Base-by-base conservation (phyloP, 2,329 filamentous ascomycete genomes). In the Akanthomyces lecanii region DNA sequence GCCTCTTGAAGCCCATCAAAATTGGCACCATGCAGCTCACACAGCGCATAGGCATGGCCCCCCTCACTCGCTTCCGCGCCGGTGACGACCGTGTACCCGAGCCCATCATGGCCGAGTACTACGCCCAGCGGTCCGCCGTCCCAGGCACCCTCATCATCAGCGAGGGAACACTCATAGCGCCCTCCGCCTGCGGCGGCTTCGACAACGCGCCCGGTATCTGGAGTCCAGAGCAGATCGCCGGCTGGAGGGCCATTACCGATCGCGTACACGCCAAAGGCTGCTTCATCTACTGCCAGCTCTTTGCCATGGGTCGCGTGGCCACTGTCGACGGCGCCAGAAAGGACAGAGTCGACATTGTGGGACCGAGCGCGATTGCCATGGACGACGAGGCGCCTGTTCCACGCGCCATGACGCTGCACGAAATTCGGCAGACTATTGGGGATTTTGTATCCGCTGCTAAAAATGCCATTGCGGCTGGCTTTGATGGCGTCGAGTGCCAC, bases 401-500 rank as follows among this genome's bases (percentile, higher is more conserved):
- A 1, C 83, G 82, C 57, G 86, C 80, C 23, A 83, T 92, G 83
- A 87, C 82, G 0, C 77, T 83, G 54, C 75, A 81, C 1, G 87
- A 91, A 28, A 92, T 92, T 63, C 76, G 83, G 65, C 72, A 80
- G 4, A 78, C 85, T 63, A 89, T 90, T 73, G 71, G 70, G 2
- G 84, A 84, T 1, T 91, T 81, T 73, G 82, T 79, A 0, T 79
- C 77, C 0, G 80, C 81, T 1, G 77, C 81, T 1, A 78, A 80
- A 65, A 77, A 82, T 33, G 81, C 88, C 0, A 72, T 90, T 1
- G 71, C 84, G 18, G 79, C 81, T 36, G 89, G 89, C 0, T 87
- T 88, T 56, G 89, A 92, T 69, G 85, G 84, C 18, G 85, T 92
- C 61, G 88, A 91, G 68, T 72, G 78, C 23, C 77, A 81, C 66